Percentiles rank a stretch among this genome's conserved stretches.
Evolutionary conservation across 495 filamentous ascomycete species (phyloP).

Genomic region (Chaetomium tenue): DNA sequence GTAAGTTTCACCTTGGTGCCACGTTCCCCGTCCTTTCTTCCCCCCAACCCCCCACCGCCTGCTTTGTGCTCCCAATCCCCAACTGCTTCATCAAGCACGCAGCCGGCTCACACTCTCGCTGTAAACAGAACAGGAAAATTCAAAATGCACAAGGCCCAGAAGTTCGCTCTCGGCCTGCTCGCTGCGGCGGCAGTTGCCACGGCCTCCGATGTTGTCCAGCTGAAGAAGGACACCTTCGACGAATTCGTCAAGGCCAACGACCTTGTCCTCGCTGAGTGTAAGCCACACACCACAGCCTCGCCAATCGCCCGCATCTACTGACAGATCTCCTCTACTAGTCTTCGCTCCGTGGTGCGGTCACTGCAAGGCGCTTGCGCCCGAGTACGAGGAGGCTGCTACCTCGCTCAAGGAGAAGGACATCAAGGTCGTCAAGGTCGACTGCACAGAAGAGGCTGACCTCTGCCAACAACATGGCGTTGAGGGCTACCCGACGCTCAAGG

Average conservation of each 20-base stretch:
- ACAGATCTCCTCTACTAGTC: constrained; percentile 44
- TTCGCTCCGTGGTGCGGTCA: constrained; percentile 76
- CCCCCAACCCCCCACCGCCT: not conserved
- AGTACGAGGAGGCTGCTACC: constrained; percentile 89
- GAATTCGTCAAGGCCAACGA: constrained; percentile 81
- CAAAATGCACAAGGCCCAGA: constrained; percentile 36
- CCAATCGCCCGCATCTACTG: constrained; percentile 21
- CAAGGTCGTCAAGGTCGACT: constrained; percentile 89
- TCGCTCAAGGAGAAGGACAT: constrained; percentile 95
- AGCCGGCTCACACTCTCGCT: constrained; percentile 6
- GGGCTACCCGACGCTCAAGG: constrained; percentile 97
- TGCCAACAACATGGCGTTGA: constrained; percentile 88
- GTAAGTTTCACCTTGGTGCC: constrained; percentile 23
- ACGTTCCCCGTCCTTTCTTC: not conserved
- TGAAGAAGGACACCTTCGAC: constrained; percentile 82
- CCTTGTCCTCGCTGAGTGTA: constrained; percentile 78
- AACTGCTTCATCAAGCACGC: constrained; percentile 9
- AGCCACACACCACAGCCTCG: constrained; percentile 31
- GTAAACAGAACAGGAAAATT: constrained; percentile 15
- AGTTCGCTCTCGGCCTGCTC: constrained; percentile 54
- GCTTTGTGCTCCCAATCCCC: not conserved
- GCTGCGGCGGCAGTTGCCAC: constrained; percentile 61
- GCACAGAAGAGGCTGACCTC: constrained; percentile 88
- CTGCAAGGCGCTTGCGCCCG: constrained; percentile 81
- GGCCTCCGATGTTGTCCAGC: constrained; percentile 74